Conservation (phyloP, 78 protist species). For the Dictyostelium capitatum region DNA sequence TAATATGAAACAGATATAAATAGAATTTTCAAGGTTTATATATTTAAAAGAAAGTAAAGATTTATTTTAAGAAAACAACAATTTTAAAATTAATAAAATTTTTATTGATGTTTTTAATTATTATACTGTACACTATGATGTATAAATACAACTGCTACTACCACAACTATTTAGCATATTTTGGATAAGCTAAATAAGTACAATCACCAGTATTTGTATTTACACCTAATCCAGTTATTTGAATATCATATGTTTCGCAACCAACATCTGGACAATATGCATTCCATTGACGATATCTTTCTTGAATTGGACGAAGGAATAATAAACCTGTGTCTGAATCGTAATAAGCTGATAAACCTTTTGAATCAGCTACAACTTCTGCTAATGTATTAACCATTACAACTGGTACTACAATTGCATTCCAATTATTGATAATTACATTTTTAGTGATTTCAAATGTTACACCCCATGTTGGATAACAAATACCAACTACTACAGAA, state of each 20-base stretch:
- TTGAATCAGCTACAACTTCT: constrained; percentile 24
- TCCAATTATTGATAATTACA: neutral
- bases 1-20: too few species aligned
- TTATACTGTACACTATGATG: too few species aligned
- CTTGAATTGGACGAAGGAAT: constrained; percentile 36
- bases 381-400: neutral
- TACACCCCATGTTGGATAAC: constrained; percentile 77
- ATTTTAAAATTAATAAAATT: too few species aligned
- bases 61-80: too few species aligned
- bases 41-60: too few species aligned
- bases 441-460: constrained; percentile 18
- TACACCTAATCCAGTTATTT: constrained; percentile 29
- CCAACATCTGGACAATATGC: constrained; percentile 53
- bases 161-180: neutral
- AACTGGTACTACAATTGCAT: neutral
- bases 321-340: constrained; percentile 35
- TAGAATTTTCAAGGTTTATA: too few species aligned
- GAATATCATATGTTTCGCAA: constrained; percentile 54
- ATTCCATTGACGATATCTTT: constrained; percentile 28
- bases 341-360: constrained; percentile 44
- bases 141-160: too few species aligned
- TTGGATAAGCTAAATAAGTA: constrained; percentile 21
- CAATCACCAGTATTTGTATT: constrained; percentile 59
- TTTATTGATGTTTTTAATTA: too few species aligned
- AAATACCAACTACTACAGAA: constrained; percentile 49